These are phyloP conservation scores for Cryptococcus sp. DNA, from an alignment of 1,284 basidiomycete genomes.

Conservation along the genomic window DNA sequence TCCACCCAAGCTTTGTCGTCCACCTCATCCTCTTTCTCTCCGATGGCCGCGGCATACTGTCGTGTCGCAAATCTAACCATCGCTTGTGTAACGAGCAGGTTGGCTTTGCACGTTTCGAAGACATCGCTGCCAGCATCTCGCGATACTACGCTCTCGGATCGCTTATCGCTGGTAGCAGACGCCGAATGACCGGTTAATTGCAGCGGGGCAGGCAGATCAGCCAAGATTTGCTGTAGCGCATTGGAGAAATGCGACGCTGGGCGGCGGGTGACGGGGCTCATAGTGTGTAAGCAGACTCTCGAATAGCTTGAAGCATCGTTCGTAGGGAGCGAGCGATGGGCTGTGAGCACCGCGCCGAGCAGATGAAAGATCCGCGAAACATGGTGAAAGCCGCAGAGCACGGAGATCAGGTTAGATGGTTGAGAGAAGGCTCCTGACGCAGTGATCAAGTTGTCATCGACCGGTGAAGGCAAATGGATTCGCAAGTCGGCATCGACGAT, in stretches of 20 bases:
- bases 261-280: conserved; percentile 11
- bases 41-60: conserved; percentile 28
- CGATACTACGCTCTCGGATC: neutral
- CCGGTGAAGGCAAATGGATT: conserved; percentile 28
- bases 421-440: conserved; percentile 33
- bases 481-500: conserved; percentile 32
- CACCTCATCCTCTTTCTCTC: conserved; percentile 16
- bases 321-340: conserved; percentile 9
- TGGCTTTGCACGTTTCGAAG: conserved; percentile 33
- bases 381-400: conserved; percentile 37
- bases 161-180: neutral
- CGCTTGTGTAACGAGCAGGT: conserved; percentile 35
- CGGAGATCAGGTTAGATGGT: conserved; percentile 22
- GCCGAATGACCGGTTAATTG: conserved; percentile 12
- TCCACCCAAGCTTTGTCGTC: conserved; percentile 25
- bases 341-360: conserved; percentile 24
- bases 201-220: conserved; percentile 20
- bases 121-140: conserved; percentile 10
- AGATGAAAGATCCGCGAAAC: conserved; percentile 34
- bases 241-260: conserved; percentile 19
- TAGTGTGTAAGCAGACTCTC: neutral
- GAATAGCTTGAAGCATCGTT: too few species aligned
- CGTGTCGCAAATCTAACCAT: conserved; percentile 31
- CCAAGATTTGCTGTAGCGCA: conserved; percentile 22
- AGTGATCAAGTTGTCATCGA: conserved; percentile 41